Percentiles rank a stretch among this genome's conserved stretches.
Conservation (phyloP, 305 asterid species). For the Ilex paraguariensis region DNA sequence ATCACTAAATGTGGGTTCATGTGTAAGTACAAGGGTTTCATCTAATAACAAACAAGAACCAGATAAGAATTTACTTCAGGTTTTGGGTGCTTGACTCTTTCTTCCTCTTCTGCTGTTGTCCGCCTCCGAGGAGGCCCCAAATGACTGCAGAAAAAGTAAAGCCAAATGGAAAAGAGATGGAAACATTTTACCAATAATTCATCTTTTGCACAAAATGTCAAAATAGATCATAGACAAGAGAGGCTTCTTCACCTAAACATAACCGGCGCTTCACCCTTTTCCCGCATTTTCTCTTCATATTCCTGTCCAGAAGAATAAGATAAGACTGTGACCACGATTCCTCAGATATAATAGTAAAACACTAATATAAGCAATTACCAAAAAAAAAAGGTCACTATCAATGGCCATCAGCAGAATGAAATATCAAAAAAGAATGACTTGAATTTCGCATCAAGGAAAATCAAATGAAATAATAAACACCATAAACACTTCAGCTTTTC, state of each 20-base stretch:
- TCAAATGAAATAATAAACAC: no score
- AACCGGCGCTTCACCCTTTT: conserved; percentile 97
- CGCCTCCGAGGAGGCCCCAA: conserved; percentile 90
- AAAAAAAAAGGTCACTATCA: conserved; percentile 3
- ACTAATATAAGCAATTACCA: neutral
- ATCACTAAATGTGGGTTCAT: conserved; percentile 22
- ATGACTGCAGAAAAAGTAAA: conserved; percentile 58
- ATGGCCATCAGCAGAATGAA: neutral
- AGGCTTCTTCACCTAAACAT: conserved; percentile 83
- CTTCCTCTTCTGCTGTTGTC: conserved; percentile 85
- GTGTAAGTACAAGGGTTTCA: conserved; percentile 18
- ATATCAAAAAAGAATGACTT: neutral
- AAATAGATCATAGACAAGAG: neutral
- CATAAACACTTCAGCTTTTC: no score
- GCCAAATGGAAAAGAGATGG: neutral
- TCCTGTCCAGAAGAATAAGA: conserved; percentile 46
- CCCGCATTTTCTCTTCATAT: conserved; percentile 84
- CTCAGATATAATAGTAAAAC: neutral
- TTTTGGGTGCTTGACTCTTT: conserved; percentile 70
- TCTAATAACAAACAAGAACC: conserved; percentile 12
- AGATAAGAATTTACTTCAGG: conserved; percentile 63
- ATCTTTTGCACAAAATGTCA: neutral
- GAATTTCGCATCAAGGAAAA: neutral
- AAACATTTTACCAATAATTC: neutral
- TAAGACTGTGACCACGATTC: conserved; percentile 3